Base-by-base conservation (phyloP, 306 rosid species). In the Casuarina equisetifolia region DNA sequence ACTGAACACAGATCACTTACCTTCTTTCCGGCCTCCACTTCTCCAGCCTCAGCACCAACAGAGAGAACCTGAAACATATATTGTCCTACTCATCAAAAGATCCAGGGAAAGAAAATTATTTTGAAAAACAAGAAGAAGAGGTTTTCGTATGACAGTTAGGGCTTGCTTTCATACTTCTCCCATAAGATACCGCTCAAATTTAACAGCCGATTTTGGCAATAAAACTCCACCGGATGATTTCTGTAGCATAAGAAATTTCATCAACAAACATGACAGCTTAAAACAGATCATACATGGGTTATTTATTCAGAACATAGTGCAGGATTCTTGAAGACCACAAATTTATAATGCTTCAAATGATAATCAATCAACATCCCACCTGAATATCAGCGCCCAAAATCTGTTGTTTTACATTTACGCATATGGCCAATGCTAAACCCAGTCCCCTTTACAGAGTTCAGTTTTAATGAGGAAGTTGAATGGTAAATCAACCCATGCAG, bases 191-290 rank as follows among this genome's bases (percentile, higher is more conserved):
- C 91, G 93, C 87, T 95, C 99, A 68, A 86, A 95, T 79, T 95
- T 95, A 71, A 95, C 99, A 2, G 97, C 97, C 53, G 99, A 86
- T 64, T 84, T 92, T 73, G 98, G 99, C 83, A 95, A 77, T 81
- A 92, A 74, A 80, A 95, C 86, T 84, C 98, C 99, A 68, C 97
- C 97, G 51, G 89, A 78, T 70, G 99, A 87, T 95, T 82, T 87
- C 99, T 95, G 91, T 25, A 25, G 55, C 73, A 74, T 35, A 45
- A 25, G n/a, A 73, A 3, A 74, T 44, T 35, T 85, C 58, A 77
- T 17, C 45, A 10, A 66, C 72, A 20, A 69, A 69, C 32, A 17
- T 61, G 32, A 78, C 70, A 51, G 67, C 73, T 51, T 44, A 43
- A 36, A 58, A 70, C 42, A 76, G 45, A 68, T 53, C 45, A 70